phyloP scores from a whole-genome alignment of 306 rosid genomes.

The Dryas drummondii region DNA sequence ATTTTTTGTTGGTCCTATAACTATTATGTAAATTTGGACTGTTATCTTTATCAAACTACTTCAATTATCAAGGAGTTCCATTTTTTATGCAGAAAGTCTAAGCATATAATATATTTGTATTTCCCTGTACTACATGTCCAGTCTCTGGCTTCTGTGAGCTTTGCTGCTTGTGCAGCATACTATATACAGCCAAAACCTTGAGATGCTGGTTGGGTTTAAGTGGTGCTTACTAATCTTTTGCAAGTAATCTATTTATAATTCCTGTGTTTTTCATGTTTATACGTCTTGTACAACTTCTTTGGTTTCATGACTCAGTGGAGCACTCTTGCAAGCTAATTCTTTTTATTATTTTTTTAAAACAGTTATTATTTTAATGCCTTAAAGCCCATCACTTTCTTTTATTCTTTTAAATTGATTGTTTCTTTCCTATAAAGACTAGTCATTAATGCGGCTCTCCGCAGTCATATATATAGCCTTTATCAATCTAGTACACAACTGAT shows the following conservation, averaged over 20 bases:
- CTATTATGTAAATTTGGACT: slow-evolving; percentile 10
- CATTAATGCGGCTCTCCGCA: no score
- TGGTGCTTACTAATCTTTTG: neutral
- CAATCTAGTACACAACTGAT: neutral
- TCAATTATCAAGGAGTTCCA: neutral
- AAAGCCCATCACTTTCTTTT: neutral
- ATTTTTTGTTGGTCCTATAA: slow-evolving; percentile 20
- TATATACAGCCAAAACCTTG: neutral
- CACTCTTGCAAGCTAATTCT: neutral
- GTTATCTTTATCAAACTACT: neutral
- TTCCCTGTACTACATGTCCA: neutral
- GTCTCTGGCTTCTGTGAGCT: neutral
- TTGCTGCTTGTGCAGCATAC: neutral
- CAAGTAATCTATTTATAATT: neutral
- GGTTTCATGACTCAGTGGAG: neutral
- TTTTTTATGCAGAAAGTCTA: neutral
- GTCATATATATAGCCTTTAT: no score
- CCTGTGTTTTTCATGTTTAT: neutral
- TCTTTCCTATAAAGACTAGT: no score
- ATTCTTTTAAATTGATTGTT: no score
- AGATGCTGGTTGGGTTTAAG: slow-evolving; percentile 1
- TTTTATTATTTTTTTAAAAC: neutral
- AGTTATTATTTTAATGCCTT: neutral
- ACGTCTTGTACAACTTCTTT: neutral
- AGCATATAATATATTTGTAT: neutral